Base-by-base conservation (phyloP, 108 stramenopile species). In the Conticribra weissflogii region DNA sequence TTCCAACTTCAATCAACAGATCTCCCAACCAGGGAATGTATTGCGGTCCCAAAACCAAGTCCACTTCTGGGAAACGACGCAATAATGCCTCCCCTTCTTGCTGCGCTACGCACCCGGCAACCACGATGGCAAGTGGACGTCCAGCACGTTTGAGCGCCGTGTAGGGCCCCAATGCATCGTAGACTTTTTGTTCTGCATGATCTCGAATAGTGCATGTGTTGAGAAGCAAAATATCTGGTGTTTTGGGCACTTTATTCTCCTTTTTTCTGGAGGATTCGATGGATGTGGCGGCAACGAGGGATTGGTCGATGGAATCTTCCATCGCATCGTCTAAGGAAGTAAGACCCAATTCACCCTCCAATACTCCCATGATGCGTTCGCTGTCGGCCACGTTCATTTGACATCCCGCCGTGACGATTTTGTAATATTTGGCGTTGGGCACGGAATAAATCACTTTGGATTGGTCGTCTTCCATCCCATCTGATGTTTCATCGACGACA, bases 101-200 rank as follows among this genome's bases (percentile, higher is more conserved):
- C 69, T 98, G 97, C 1, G 97, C 97, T 7, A 98, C 97, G 81
- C 97, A 98, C 22, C 97, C 97, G 21, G 97, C 92, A 8, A 98
- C 96, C 30, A 97, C 87, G 33, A 98, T 90, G 28, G 93, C 88
- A 53, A 98, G 78, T 3, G 74, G 59, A 52, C 89, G 72, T n/a
- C 97, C 97, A 8, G 79, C 54, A 7, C 94, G 86, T 63, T 94
- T 94, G 60, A 85, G 68, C 17, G 87, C 87, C n/a, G 93, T 78
- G 64, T 88, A 84, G 0, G 92, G 89, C 44, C 92, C 92, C 24
- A 93, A 61, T 41, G 74, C 75, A 54, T 83, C 79, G 36, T 95
- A 95, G 0, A 95, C 84, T 68, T 93, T 93, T 67, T 91, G 88
- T 70, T 95, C 91, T 4, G 94, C 94, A 78, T 91, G 94, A 60